phyloP scores from a whole-genome alignment of 257 asterid species.

The Solanum pennellii region DNA sequence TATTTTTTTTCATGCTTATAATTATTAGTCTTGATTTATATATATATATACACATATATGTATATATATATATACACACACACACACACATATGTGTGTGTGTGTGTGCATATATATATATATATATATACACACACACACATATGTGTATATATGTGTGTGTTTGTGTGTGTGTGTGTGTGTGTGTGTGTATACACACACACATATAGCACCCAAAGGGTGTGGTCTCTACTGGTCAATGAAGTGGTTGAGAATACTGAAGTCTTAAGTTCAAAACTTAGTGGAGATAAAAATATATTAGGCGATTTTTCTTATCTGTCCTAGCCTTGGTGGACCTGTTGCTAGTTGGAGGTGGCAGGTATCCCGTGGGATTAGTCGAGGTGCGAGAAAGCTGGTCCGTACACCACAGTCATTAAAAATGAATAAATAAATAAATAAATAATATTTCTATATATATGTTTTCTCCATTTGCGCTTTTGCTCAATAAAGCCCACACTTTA shows the following conservation, averaged over 20 bases:
- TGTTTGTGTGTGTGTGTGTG: too few species aligned
- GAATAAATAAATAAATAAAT: too few species aligned
- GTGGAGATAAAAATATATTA: not conserved
- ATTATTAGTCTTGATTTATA: too few species aligned
- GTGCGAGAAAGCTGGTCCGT: not conserved
- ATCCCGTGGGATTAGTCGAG: not conserved
- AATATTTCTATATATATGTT: not conserved
- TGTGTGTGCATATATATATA: too few species aligned
- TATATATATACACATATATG: too few species aligned
- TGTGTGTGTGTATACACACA: too few species aligned
- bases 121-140: too few species aligned
- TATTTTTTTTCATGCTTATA: not conserved
- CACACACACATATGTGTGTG: too few species aligned
- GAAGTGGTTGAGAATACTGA: not conserved
- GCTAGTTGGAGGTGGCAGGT: not conserved
- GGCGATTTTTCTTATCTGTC: not conserved
- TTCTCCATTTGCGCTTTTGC: not conserved
- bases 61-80: too few species aligned
- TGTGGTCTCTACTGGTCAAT: not conserved
- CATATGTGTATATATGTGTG: too few species aligned
- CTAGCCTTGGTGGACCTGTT: not conserved
- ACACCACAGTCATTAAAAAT: not conserved
- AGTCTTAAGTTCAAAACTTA: not conserved
- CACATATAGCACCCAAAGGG: not conserved
- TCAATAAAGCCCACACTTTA: not conserved